Evolutionary conservation across 495 filamentous ascomycete species (phyloP).

Genomic region (Penicillium subrubescens): DNA sequence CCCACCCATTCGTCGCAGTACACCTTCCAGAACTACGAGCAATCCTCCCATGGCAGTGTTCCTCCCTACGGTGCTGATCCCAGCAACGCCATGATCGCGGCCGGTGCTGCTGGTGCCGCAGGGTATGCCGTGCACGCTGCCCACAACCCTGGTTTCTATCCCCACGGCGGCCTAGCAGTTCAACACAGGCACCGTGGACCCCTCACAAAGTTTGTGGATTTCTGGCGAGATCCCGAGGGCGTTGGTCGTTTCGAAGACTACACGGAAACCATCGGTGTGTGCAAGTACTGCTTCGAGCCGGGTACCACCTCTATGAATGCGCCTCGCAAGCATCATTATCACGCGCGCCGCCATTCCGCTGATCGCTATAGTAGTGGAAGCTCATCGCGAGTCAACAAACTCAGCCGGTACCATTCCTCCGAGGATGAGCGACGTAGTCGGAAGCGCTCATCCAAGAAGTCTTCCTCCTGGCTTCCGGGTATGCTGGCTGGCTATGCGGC

Average conservation of each 20-base stretch:
- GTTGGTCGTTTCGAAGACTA: slow-evolving; percentile 74
- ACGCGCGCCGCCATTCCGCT: slow-evolving; percentile 40
- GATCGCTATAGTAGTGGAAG: slow-evolving; percentile 48
- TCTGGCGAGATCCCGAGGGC: slow-evolving; percentile 68
- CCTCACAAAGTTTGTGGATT: slow-evolving; percentile 59
- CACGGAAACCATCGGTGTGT: slow-evolving; percentile 71
- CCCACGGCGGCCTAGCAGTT: slow-evolving; percentile 42
- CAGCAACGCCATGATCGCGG: slow-evolving; percentile 47
- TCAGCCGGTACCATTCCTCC: slow-evolving; percentile 58
- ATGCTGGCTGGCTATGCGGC: slow-evolving; percentile 57
- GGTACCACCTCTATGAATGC: slow-evolving; percentile 60
- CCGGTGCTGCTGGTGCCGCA: slow-evolving; percentile 49
- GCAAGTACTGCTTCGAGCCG: slow-evolving; percentile 68
- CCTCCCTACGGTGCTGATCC: slow-evolving; percentile 35
- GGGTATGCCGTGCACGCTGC: slow-evolving; percentile 45
- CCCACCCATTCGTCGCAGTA: slow-evolving; percentile 34
- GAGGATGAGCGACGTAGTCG: slow-evolving; percentile 54
- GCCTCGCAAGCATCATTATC: slow-evolving; percentile 65
- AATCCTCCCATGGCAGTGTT: slow-evolving; percentile 30
- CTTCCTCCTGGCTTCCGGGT: slow-evolving; percentile 53
- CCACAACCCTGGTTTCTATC: slow-evolving; percentile 28
- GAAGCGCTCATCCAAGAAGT: slow-evolving; percentile 43
- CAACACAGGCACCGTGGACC: slow-evolving; percentile 55
- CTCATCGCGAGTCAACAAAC: slow-evolving; percentile 54
- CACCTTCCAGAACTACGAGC: slow-evolving; percentile 34